Evolutionary conservation across 768 basidiomycete genomes (phyloP).

Genomic region (Podaxis sp.): DNA sequence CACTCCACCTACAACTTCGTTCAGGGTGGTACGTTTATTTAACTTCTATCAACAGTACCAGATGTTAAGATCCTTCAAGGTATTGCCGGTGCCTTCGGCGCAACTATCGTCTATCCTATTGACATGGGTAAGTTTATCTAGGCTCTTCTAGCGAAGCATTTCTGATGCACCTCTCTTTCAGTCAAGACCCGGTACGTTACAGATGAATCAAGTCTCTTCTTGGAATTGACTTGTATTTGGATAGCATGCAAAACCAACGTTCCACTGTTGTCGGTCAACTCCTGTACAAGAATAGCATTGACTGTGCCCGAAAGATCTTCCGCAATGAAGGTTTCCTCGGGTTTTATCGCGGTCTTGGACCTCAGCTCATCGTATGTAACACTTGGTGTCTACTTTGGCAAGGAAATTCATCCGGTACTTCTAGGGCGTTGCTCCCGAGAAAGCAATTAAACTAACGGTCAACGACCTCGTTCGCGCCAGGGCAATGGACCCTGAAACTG

Average conservation of each 20-base stretch:
- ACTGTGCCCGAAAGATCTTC: constrained; percentile 92
- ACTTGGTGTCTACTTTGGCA: background rate
- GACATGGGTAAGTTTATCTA: constrained; percentile 65
- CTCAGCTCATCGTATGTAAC: constrained; percentile 80
- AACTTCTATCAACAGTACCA: background rate
- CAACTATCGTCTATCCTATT: constrained; percentile 97
- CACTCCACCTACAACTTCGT: constrained; percentile 84
- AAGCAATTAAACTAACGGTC: constrained; percentile 96
- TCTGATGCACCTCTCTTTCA: constrained; percentile 24
- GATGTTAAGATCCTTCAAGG: constrained; percentile 39
- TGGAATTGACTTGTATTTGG: background rate
- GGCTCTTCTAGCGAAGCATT: background rate
- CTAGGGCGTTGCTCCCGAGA: constrained; percentile 93
- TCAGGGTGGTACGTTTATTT: constrained; percentile 59
- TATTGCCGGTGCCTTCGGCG: constrained; percentile 89
- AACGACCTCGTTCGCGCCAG: constrained; percentile 85
- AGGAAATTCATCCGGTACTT: background rate
- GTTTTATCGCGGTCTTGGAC: constrained; percentile 96
- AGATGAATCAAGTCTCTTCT: background rate
- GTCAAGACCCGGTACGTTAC: constrained; percentile 68
- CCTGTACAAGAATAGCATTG: constrained; percentile 92
- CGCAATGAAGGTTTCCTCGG: constrained; percentile 90
- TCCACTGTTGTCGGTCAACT: constrained; percentile 95
- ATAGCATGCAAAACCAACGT: constrained; percentile 95
- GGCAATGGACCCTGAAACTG: constrained; percentile 92